Conservation (phyloP, 495 filamentous ascomycete genomes). For the Arthonia radiata region DNA sequence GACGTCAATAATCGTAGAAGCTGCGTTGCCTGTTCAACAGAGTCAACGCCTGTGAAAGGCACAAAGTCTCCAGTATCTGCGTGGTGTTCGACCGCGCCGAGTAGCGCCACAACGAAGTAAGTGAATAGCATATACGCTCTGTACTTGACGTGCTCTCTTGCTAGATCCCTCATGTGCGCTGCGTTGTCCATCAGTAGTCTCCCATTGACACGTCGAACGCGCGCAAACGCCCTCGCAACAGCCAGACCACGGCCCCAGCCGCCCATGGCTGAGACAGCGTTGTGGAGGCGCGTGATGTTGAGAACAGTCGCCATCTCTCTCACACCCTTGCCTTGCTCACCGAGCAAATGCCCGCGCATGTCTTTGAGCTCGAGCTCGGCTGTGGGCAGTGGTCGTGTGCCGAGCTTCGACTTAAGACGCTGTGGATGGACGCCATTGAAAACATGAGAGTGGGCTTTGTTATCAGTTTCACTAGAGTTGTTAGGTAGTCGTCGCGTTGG, state of each 20-base stretch:
- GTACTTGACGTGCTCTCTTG: conserved; percentile 26
- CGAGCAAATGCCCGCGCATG: conserved; percentile 39
- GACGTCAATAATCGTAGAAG: conserved; percentile 42
- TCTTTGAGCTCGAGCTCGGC: conserved; percentile 38
- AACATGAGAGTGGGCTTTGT: too few relatives aligned
- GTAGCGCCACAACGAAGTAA: conserved; percentile 34
- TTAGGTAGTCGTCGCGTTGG: conserved; percentile 27
- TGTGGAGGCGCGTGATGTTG: conserved; percentile 44
- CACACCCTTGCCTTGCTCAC: conserved; percentile 35
- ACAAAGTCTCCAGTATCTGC: conserved; percentile 3
- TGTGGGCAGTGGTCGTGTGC: conserved; percentile 41
- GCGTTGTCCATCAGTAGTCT: conserved; percentile 27
- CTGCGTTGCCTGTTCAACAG: conserved; percentile 1
- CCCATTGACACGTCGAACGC: conserved; percentile 25
- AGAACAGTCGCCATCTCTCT: conserved; percentile 39
- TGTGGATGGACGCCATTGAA: conserved; percentile 41
- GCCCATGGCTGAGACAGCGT: conserved; percentile 28
- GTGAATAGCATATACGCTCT: conserved; percentile 31
- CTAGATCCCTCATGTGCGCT: conserved; percentile 35
- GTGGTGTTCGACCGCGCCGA: conserved; percentile 23
- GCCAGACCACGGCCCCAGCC: conserved; percentile 34
- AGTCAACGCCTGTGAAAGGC: conserved; percentile 1
- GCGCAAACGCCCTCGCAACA: conserved; percentile 32
- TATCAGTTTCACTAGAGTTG: conserved; percentile 15
- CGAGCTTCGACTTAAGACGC: conserved; percentile 44